phyloP scores from a whole-genome alignment of 2,329 filamentous ascomycete species.

The Thielaviopsis punctulata region DNA sequence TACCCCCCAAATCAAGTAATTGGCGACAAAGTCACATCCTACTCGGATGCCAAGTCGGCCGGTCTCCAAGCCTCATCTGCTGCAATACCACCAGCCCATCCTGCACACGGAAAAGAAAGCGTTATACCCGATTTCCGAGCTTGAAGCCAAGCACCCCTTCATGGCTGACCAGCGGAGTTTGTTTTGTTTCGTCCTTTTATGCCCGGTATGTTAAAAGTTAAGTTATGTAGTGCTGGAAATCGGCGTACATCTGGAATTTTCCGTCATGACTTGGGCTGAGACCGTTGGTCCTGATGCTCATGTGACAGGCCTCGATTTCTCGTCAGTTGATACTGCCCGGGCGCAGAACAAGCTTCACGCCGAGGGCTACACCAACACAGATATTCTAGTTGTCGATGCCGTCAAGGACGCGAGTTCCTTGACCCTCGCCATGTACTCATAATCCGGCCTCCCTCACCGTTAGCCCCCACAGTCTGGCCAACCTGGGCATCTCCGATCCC shows the following conservation, averaged over 20 bases:
- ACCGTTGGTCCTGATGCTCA: conserved; percentile 16
- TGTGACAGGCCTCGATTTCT: conserved; percentile 13
- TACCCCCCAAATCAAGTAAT: conserved; percentile 11
- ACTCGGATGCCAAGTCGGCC: conserved; percentile 8
- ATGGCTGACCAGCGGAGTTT: conserved; percentile 7
- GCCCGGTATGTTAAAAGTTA: not conserved
- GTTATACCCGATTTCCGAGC: conserved; percentile 9
- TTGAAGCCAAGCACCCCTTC: conserved; percentile 10
- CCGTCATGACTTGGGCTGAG: conserved; percentile 15
- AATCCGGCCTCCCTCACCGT: not conserved
- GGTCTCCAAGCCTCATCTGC: conserved; percentile 1
- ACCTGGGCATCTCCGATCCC: conserved; percentile 22
- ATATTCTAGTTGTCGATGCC: conserved; percentile 5
- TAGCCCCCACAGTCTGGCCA: conserved; percentile 20
- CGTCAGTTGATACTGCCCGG: not conserved
- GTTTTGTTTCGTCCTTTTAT: not conserved
- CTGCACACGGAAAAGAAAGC: conserved; percentile 6
- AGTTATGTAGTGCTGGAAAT: conserved; percentile 17
- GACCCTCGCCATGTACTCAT: not conserved
- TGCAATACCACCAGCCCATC: conserved; percentile 8
- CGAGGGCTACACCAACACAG: conserved; percentile 2
- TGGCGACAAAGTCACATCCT: conserved; percentile 9
- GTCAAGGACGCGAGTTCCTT: not conserved
- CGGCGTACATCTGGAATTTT: conserved; percentile 17
- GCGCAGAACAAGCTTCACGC: not conserved